phyloP scores from a whole-genome alignment of 352 stramenopile species.

The Phytophthora pseudosyringae region DNA sequence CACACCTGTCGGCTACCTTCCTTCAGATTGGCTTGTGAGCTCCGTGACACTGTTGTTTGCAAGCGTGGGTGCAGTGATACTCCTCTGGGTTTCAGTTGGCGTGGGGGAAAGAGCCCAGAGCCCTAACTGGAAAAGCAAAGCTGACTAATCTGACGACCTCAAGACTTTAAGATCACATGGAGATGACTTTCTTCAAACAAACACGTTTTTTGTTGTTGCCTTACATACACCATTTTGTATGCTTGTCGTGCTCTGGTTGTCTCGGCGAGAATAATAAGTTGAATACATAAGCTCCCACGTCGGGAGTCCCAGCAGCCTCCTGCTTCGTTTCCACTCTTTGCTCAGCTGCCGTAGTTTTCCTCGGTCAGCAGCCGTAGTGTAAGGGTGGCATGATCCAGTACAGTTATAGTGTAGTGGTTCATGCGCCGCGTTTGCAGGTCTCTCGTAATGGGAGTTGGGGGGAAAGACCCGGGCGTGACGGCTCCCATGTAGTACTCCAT shows the following conservation, averaged over 20 bases:
- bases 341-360: constrained; percentile 45
- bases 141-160: constrained; percentile 4
- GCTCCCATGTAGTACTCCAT: constrained; percentile 51
- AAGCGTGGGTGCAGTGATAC: constrained; percentile 41
- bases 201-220: constrained; percentile 4
- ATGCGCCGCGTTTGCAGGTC: constrained; percentile 76
- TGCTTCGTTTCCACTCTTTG: constrained; percentile 3
- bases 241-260: constrained; percentile 20
- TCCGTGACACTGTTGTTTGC: constrained; percentile 51
- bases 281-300: constrained; percentile 28
- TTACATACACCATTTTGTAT: constrained; percentile 34
- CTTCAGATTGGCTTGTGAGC: constrained; percentile 49
- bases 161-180: constrained; percentile 1
- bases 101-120: constrained; percentile 15
- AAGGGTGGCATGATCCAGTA: constrained; percentile 79
- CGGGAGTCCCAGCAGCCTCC: constrained; percentile 15
- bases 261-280: constrained; percentile 17
- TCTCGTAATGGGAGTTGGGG: constrained; percentile 80
- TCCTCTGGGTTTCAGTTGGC: constrained; percentile 42
- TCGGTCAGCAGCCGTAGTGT: constrained; percentile 60
- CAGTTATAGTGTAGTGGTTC: constrained; percentile 76
- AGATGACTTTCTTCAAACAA: constrained; percentile 4
- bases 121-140: constrained; percentile 36
- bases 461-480: constrained; percentile 79
- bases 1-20: constrained; percentile 55